Percentiles rank a stretch among this genome's conserved stretches.
These are phyloP conservation scores for Inosperma sp. DNA, from an alignment of 768 basidiomycete genomes.

Conservation along the genomic window DNA sequence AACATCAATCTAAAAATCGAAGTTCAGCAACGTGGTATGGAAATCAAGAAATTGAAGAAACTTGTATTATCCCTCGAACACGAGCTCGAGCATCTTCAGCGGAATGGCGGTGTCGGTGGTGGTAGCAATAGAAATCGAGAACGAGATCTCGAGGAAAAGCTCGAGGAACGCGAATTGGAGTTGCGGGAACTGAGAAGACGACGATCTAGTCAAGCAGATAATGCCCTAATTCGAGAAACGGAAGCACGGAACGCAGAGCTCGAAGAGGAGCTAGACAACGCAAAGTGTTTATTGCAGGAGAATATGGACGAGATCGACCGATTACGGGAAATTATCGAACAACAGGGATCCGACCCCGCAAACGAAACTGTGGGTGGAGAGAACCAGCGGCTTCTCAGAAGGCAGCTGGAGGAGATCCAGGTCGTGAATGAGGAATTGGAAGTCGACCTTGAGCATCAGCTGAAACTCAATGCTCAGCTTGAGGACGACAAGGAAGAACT, in stretches of 20 bases:
- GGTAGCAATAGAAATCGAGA: conserved; percentile 43
- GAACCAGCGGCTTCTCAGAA: conserved; percentile 39
- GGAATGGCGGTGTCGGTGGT: conserved; percentile 37
- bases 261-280: conserved; percentile 69
- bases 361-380: conserved; percentile 38
- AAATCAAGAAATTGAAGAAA: conserved; percentile 90
- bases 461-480: conserved; percentile 47
- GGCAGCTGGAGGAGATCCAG: conserved; percentile 54
- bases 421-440: conserved; percentile 61
- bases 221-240: conserved; percentile 49
- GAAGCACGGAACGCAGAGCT: conserved; percentile 63
- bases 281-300: conserved; percentile 67
- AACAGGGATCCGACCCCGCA: conserved; percentile 39
- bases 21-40: conserved; percentile 82
- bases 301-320: conserved; percentile 81
- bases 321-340: conserved; percentile 64
- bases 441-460: conserved; percentile 52
- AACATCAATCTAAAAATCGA: conserved; percentile 93
- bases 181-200: conserved; percentile 61
- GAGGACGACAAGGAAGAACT: conserved; percentile 75
- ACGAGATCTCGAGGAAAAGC: conserved; percentile 69
- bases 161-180: conserved; percentile 71
- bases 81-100: conserved; percentile 69
- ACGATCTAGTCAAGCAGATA: conserved; percentile 38
- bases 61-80: conserved; percentile 79